These are phyloP conservation scores for Dalbergia cultrata DNA, from an alignment of 306 rosid species.

Conservation along the genomic window DNA sequence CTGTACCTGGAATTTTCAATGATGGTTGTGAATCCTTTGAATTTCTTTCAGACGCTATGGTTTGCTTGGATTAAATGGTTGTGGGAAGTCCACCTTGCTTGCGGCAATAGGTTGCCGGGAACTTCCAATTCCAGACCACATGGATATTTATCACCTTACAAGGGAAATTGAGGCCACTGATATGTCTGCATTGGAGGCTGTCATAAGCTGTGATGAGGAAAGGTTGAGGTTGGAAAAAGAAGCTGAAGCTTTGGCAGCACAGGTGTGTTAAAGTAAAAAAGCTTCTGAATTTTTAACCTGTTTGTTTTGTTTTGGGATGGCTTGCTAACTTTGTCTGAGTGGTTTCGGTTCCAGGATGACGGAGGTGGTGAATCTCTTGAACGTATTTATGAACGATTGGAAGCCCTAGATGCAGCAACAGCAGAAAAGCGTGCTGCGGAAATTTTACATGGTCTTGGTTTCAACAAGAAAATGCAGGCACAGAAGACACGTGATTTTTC, in stretches of 20 bases:
- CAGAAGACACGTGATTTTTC: slow-evolving; percentile 94
- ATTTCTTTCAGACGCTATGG: slow-evolving; percentile 84
- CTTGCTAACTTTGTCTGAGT: slow-evolving; percentile 13
- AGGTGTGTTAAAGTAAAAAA: slow-evolving; percentile 44
- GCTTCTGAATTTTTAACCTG: background rate
- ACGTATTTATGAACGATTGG: slow-evolving; percentile 88
- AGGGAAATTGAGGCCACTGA: slow-evolving; percentile 98
- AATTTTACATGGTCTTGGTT: slow-evolving; percentile 91
- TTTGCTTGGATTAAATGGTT: slow-evolving; percentile 93
- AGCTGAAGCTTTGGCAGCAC: slow-evolving; percentile 63
- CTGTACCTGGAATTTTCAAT: background rate
- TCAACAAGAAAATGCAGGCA: slow-evolving; percentile 88
- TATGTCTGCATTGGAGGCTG: slow-evolving; percentile 92
- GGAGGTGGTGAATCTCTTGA: slow-evolving; percentile 96
- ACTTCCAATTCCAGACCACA: slow-evolving; percentile 95
- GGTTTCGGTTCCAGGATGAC: slow-evolving; percentile 70
- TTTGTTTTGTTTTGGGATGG: background rate
- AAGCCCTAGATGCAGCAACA: slow-evolving; percentile 90
- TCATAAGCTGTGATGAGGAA: slow-evolving; percentile 92
- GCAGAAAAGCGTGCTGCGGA: slow-evolving; percentile 99
- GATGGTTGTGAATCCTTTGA: slow-evolving; percentile 15
- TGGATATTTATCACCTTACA: slow-evolving; percentile 89
- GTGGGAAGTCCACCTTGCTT: slow-evolving; percentile 94
- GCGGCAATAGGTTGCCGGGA: slow-evolving; percentile 84
- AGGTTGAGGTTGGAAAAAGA: slow-evolving; percentile 84